phyloP scores from a whole-genome alignment of 257 asterid species.

The Przewalskia tangutica region DNA sequence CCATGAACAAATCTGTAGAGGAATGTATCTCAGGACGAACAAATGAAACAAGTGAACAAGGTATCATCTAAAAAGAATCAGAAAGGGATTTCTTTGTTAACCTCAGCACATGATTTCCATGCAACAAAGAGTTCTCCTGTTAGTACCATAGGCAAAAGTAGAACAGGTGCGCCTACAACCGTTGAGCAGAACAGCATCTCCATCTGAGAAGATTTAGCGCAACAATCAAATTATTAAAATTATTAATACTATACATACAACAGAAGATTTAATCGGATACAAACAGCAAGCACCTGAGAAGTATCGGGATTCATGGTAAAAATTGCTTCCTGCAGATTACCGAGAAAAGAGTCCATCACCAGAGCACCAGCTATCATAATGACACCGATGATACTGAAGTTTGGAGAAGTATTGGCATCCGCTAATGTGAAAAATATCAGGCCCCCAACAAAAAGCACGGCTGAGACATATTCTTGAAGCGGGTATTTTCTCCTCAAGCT shows the following conservation, averaged over 20 bases:
- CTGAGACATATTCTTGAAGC: constrained; percentile 65
- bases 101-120: constrained; percentile 75
- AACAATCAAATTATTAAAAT: background rate
- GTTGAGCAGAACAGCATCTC: constrained; percentile 94
- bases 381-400: constrained; percentile 68
- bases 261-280: background rate
- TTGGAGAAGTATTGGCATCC: constrained; percentile 81
- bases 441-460: constrained; percentile 65
- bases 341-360: constrained; percentile 83
- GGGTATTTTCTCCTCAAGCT: constrained; percentile 92
- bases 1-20: background rate
- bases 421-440: constrained; percentile 77
- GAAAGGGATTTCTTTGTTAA: background rate
- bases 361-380: constrained; percentile 76
- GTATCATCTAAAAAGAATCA: background rate
- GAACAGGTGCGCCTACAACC: constrained; percentile 68
- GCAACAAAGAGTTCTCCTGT: constrained; percentile 71
- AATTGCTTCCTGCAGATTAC: constrained; percentile 87
- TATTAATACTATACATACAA: background rate
- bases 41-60: background rate
- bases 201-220: constrained; percentile 24
- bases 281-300: constrained; percentile 47
- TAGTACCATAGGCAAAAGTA: constrained; percentile 61
- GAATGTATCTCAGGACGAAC: background rate
- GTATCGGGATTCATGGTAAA: constrained; percentile 82